phyloP scores from a whole-genome alignment of 768 basidiomycete species.

The Lentinus brumalis region DNA sequence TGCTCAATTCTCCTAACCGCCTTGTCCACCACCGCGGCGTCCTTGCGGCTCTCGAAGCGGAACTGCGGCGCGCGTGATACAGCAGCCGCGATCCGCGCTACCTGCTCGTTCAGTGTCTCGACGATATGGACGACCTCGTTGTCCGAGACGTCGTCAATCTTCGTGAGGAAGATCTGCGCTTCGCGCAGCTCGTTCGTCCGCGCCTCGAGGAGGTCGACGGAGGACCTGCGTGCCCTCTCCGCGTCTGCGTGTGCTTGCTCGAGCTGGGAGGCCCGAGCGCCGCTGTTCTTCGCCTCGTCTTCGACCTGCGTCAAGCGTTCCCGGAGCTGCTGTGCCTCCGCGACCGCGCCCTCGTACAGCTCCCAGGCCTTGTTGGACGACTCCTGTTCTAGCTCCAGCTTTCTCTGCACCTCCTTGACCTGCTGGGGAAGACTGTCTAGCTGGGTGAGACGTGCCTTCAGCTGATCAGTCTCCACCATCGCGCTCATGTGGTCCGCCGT shows the following conservation, averaged over 20 bases:
- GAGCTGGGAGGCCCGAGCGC: not conserved
- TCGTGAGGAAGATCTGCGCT: conserved; percentile 48
- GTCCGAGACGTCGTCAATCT: conserved; percentile 45
- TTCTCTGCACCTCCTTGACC: not conserved
- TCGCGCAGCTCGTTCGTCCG: conserved; percentile 49
- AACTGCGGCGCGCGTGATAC: conserved; percentile 45
- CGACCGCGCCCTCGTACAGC: not conserved
- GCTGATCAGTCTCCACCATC: not conserved
- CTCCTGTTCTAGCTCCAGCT: not conserved
- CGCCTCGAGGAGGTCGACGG: conserved; percentile 28
- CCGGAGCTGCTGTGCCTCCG: not conserved
- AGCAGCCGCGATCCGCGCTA: conserved; percentile 50
- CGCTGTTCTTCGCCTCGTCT: not conserved
- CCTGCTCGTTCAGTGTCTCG: conserved; percentile 48
- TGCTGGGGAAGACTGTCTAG: not conserved
- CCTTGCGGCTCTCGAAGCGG: not conserved
- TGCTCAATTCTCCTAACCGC: conserved; percentile 1
- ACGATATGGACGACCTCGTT: conserved; percentile 49
- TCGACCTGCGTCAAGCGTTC: not conserved
- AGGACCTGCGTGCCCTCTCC: not conserved
- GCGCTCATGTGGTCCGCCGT: not conserved
- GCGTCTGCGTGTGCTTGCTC: not conserved
- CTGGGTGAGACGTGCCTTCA: not conserved
- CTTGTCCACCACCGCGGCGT: not conserved
- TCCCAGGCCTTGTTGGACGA: not conserved